A percentile compares a stretch with the other conserved stretches of the same genome.
These are phyloP conservation scores for Solanum peruvianum DNA, from an alignment of 257 asterid species.

Conservation along the genomic window DNA sequence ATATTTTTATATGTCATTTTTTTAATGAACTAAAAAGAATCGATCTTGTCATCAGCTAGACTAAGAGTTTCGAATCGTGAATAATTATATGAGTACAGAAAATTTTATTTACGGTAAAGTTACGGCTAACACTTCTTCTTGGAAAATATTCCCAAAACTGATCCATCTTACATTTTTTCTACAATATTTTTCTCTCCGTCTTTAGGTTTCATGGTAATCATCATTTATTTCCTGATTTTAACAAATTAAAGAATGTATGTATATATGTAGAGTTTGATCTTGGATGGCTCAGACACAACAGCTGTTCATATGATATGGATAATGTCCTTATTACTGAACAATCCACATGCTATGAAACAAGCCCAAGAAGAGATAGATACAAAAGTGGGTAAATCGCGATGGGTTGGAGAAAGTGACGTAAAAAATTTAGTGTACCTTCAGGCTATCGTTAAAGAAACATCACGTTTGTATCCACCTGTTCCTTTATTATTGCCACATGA, in stretches of 20 bases:
- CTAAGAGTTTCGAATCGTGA: too few relatives aligned
- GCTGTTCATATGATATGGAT: constrained; percentile 36
- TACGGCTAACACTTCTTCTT: too few relatives aligned
- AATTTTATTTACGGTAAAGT: too few relatives aligned
- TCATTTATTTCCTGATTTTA: neutral
- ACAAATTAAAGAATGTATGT: neutral
- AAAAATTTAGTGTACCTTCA: constrained; percentile 31
- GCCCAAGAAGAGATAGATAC: constrained; percentile 35
- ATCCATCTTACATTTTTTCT: too few relatives aligned
- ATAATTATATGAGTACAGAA: too few relatives aligned
- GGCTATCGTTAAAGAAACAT: constrained; percentile 41
- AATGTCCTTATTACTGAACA: constrained; percentile 26
- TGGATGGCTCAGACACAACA: constrained; percentile 52
- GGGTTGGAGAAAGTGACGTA: constrained; percentile 42
- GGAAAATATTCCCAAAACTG: too few relatives aligned
- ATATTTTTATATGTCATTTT: too few relatives aligned
- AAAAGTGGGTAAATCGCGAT: constrained; percentile 31
- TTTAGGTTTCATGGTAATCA: neutral
- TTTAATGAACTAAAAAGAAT: too few relatives aligned
- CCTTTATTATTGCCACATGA: constrained; percentile 35
- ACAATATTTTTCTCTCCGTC: too few relatives aligned
- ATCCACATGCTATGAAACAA: constrained; percentile 11
- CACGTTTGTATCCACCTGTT: constrained; percentile 39
- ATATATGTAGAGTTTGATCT: constrained; percentile 27
- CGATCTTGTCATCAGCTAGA: too few relatives aligned